A percentile compares a stretch with the other conserved stretches of the same genome.
phyloP scores from a whole-genome alignment of 495 filamentous ascomycete species.

The Beverwykella pulmonaria region DNA sequence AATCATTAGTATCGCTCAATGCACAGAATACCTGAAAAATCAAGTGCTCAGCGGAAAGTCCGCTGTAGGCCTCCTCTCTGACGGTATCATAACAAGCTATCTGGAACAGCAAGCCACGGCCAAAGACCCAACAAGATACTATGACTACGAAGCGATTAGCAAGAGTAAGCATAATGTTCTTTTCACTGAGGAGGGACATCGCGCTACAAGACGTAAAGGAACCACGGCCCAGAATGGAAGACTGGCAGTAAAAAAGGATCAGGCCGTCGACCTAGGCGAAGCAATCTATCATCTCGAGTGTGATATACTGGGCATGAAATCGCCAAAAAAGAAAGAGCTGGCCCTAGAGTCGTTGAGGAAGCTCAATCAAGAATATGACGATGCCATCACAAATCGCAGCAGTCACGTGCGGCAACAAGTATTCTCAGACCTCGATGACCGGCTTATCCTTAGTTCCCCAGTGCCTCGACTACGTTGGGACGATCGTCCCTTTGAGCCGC shows the following conservation, averaged over 20 bases:
- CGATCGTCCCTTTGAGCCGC: slow-evolving; percentile 61
- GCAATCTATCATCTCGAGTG: slow-evolving; percentile 29
- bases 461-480: slow-evolving; percentile 64
- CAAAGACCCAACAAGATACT: slow-evolving; percentile 2
- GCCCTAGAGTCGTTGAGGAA: slow-evolving; percentile 22
- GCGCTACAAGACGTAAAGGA: background rate
- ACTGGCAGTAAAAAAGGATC: background rate
- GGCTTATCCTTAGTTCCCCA: slow-evolving; percentile 47
- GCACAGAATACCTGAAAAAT: slow-evolving; percentile 15
- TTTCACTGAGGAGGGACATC: background rate
- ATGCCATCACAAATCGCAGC: background rate
- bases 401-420: background rate
- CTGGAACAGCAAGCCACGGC: background rate
- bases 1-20: slow-evolving; percentile 1
- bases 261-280: slow-evolving; percentile 24
- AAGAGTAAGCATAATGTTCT: background rate
- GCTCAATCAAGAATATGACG: slow-evolving; percentile 15
- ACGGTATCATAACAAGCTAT: background rate
- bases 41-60: slow-evolving; percentile 7
- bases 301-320: slow-evolving; percentile 7
- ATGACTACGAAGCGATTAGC: background rate
- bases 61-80: slow-evolving; percentile 13
- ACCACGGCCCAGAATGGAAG: background rate
- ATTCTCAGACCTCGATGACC: slow-evolving; percentile 51
- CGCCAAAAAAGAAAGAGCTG: slow-evolving; percentile 32